Conservation (phyloP, 345 rosid species). For the Litchi chinensis region DNA sequence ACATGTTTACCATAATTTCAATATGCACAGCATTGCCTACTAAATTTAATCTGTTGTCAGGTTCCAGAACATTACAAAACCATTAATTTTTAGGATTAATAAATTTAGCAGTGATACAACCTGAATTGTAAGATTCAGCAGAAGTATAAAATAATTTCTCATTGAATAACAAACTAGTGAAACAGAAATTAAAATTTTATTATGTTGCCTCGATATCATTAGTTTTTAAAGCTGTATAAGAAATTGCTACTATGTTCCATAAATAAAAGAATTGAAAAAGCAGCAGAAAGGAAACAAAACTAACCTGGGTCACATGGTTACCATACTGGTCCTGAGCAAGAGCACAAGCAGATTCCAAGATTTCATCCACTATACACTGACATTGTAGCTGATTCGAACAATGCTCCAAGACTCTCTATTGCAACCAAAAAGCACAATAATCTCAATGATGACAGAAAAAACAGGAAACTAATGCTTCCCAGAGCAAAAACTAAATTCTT, state of each 20-base stretch:
- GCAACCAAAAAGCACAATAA: conserved; percentile 26
- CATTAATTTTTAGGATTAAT: not conserved
- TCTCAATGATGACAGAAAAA: not conserved
- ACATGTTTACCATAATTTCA: no score
- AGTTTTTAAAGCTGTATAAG: not conserved
- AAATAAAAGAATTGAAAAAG: conserved; percentile 10
- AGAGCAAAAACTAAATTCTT: conserved; percentile 7
- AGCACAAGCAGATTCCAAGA: conserved; percentile 67
- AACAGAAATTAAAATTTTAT: not conserved
- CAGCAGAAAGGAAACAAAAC: conserved; percentile 15
- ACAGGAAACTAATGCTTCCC: not conserved
- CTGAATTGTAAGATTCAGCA: not conserved
- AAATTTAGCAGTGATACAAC: not conserved
- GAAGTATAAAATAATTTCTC: not conserved
- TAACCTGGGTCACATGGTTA: conserved; percentile 96
- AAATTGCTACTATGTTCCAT: no score
- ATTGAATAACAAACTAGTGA: not conserved
- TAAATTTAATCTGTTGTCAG: no score
- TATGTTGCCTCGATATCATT: not conserved
- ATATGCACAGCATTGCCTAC: no score
- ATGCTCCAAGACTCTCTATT: conserved; percentile 91
- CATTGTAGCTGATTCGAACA: conserved; percentile 76
- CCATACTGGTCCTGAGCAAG: conserved; percentile 99
- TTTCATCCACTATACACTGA: conserved; percentile 85
- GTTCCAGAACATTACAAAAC: not conserved